Percentiles rank a stretch among this genome's conserved stretches.
Evolutionary conservation across 208 protist species (phyloP).

Genomic region (Cochliopodium minus): DNA sequence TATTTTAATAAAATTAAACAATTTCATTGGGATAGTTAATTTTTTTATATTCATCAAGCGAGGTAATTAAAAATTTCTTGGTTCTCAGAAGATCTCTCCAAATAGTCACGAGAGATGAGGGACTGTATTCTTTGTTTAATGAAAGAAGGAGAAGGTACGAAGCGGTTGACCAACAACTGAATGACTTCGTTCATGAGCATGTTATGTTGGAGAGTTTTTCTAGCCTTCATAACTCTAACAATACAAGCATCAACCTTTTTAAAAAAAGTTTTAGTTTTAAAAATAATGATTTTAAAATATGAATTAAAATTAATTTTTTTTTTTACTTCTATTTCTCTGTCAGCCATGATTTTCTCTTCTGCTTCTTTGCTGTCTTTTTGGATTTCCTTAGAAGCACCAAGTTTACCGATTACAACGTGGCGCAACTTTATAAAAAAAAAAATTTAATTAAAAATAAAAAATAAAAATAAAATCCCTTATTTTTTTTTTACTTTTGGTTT

Average conservation of each 20-base stretch:
- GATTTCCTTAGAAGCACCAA: constrained; percentile 31
- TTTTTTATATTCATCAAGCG: constrained; percentile 15
- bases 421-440: too few relatives aligned
- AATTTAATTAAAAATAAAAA: too few relatives aligned
- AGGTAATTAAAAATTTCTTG: constrained; percentile 25
- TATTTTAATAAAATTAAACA: too few relatives aligned
- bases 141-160: constrained; percentile 39
- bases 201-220: constrained; percentile 40
- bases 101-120: constrained; percentile 46
- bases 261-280: constrained; percentile 14
- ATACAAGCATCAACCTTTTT: constrained; percentile 55
- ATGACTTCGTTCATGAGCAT: constrained; percentile 43
- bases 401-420: too few relatives aligned
- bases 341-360: constrained; percentile 45
- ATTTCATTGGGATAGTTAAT: too few relatives aligned
- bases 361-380: constrained; percentile 34
- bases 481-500: too few relatives aligned
- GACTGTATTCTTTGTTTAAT: constrained; percentile 53
- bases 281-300: background rate
- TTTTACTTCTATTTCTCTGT: constrained; percentile 48
- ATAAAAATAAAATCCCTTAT: too few relatives aligned
- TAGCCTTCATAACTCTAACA: constrained; percentile 60
- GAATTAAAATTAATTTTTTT: too few relatives aligned
- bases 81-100: constrained; percentile 23
- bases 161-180: constrained; percentile 31